phyloP scores from a whole-genome alignment of 2,329 filamentous ascomycete genomes.

The Neoscytalidium dimidiatum region DNA sequence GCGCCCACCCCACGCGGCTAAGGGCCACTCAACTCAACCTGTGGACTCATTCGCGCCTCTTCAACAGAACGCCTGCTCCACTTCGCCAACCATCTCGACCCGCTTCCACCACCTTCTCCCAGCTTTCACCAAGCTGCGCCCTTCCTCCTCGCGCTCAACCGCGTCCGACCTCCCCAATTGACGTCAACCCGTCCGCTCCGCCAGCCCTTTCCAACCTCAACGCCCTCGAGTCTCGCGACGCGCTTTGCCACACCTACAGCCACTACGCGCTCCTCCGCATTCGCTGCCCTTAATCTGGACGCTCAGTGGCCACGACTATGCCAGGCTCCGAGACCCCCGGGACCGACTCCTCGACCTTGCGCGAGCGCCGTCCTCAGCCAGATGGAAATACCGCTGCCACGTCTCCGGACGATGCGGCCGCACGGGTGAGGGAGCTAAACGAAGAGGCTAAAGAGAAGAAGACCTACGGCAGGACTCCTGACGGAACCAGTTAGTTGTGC shows the following conservation, averaged over 20 bases:
- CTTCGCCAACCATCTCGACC: background rate
- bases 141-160: background rate
- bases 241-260: background rate
- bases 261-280: background rate
- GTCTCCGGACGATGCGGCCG: background rate
- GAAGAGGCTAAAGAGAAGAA: conserved; percentile 62
- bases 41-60: background rate
- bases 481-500: conserved; percentile 75
- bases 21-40: background rate
- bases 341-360: background rate
- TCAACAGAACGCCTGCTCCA: background rate
- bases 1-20: background rate
- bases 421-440: conserved; percentile 53
- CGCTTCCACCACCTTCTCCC: background rate
- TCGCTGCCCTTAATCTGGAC: background rate
- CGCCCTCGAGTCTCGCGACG: background rate
- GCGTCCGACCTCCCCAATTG: background rate
- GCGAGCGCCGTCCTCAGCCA: background rate
- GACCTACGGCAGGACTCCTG: conserved; percentile 88
- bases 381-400: background rate
- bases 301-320: background rate
- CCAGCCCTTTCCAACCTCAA: background rate
- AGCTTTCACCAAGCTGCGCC: background rate
- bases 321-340: conserved; percentile 19
- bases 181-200: background rate